Conservation (phyloP, 73 alveolate species). For the Diophrys sp. region DNA sequence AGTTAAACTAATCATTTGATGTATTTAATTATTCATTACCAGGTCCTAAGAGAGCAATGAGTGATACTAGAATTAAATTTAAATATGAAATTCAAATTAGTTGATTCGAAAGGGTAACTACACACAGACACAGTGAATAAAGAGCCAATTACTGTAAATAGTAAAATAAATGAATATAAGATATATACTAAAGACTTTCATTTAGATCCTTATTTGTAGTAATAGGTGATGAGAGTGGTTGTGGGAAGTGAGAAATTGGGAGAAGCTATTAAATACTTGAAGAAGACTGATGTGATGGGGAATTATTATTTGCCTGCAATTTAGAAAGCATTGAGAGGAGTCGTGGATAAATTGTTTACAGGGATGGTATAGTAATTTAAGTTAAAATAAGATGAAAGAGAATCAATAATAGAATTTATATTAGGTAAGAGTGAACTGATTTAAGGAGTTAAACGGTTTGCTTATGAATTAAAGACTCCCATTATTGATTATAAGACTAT, state of each 20-base stretch:
- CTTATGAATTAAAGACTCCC: background rate
- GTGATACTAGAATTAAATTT: too few species aligned
- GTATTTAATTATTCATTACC: too few species aligned
- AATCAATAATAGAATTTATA: background rate
- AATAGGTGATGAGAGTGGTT: background rate
- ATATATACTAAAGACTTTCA: background rate
- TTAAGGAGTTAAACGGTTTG: background rate
- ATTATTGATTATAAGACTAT: background rate
- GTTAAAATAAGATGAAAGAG: background rate
- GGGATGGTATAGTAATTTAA: background rate
- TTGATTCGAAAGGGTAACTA: background rate
- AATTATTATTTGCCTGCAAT: background rate
- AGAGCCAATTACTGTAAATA: background rate
- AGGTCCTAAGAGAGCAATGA: too few species aligned
- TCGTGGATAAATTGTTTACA: too few species aligned
- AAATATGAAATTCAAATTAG: background rate
- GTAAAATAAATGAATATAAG: background rate
- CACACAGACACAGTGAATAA: background rate
- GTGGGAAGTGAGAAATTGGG: background rate
- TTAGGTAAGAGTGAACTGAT: background rate
- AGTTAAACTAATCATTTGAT: too few species aligned
- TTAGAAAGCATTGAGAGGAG: background rate
- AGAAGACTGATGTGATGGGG: background rate
- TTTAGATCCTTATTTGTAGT: background rate
- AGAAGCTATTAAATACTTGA: background rate